Base-by-base conservation (phyloP, 495 filamentous ascomycete species). In the Hypoxylon rickii region DNA sequence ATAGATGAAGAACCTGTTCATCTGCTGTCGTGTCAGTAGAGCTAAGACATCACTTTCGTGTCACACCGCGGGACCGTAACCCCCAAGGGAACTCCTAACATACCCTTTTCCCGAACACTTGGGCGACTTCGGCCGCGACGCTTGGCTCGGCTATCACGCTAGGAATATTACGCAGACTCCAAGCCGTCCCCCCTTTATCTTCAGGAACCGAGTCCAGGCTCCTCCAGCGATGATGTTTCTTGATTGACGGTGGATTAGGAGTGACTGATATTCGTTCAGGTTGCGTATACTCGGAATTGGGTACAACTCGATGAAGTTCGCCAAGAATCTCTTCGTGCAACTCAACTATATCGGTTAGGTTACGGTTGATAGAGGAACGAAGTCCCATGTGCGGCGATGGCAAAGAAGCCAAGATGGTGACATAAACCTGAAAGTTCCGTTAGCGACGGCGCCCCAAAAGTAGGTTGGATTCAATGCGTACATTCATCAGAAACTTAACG, bases 401-500 rank as follows among this genome's bases (percentile, higher is more conserved):
- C 43, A 86, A 70, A 12, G 85, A 83, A 21, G 80, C 79, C 15
- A 89, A 75, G 10, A 89, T 76, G 5, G 82, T 84, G 45, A 86
- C 80, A 70, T 88, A 89, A 41, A 87, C 83, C 86, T 88, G 44
- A 39, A 51, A 66, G 51, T 32, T 4, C 26, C 44, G 47, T 32
- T 19, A 60, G 49, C 15, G 7, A 31, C 43, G 17, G 51, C 16
- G 24, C 10, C 24, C 24, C 45, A 6, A 13, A 36, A 3, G 19
- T 16, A 26, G 0, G 46, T 16, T 15, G 17, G 13, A 19, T 11
- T 33, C 0, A 22, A 73, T 80, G 63, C 74, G 32, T 54, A 96
- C 94, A 67, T 92, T 90, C 61, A 87, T 83, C 50, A 98, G 76
- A 43, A 92, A 88, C 62, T 89, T 89, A 44, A 97, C 70, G 55